Conservation (phyloP, 192 early-diverging fungal genomes). For the Phycomyces blakesleeanus region DNA sequence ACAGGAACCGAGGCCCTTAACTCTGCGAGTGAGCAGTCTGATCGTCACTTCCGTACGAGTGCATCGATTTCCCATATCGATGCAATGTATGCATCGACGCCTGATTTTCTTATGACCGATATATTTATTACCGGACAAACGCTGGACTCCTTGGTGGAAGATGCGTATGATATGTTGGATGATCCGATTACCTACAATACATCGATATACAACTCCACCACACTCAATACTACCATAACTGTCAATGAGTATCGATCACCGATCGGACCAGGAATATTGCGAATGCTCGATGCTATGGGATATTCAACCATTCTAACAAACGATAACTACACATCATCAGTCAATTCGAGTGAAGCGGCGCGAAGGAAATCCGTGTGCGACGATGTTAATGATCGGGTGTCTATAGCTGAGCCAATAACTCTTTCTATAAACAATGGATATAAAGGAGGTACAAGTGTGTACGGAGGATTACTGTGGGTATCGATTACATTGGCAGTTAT, state of each 20-base stretch:
- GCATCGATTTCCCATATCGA: constrained; percentile 31
- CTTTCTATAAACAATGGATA: too few species aligned
- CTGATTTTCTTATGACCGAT: constrained; percentile 32
- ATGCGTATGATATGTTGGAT: neutral
- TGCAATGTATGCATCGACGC: constrained; percentile 17
- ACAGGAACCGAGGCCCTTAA: constrained; percentile 10
- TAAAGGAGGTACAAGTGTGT: too few species aligned
- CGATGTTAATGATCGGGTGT: constrained; percentile 1
- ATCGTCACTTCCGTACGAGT: constrained; percentile 10
- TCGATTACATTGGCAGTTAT: too few species aligned
- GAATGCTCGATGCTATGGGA: constrained; percentile 33
- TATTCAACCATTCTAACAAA: constrained; percentile 28
- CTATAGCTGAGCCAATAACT: too few species aligned
- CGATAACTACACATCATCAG: constrained; percentile 16
- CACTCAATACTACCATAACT: neutral
- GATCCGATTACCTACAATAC: too few species aligned
- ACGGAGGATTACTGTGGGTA: too few species aligned
- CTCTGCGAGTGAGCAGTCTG: constrained; percentile 2
- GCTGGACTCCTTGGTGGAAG: constrained; percentile 16
- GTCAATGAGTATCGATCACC: constrained; percentile 20
- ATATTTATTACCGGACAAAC: constrained; percentile 13
- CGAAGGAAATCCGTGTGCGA: constrained; percentile 14
- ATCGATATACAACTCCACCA: constrained; percentile 14
- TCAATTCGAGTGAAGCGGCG: neutral
- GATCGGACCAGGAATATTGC: constrained; percentile 34